phyloP scores from a whole-genome alignment of 495 filamentous ascomycete species.

The Pseudevernia furfuracea region DNA sequence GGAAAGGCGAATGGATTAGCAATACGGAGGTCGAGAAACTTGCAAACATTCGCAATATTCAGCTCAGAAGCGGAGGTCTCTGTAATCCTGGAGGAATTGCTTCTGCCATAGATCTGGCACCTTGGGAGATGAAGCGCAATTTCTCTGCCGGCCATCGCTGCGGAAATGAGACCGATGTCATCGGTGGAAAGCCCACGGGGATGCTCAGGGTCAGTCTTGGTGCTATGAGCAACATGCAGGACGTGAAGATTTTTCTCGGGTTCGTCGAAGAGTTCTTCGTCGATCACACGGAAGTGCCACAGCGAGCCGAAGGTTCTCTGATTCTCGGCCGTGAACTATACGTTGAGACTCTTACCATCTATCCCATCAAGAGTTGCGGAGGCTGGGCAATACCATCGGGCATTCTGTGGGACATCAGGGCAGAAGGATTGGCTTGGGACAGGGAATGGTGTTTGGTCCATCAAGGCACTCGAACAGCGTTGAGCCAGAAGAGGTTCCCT shows the following conservation, averaged over 20 bases:
- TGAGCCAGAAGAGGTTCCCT: conserved; percentile 67
- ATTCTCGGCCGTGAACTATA: conserved; percentile 8
- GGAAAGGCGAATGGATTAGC: conserved; percentile 48
- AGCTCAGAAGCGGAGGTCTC: conserved; percentile 61
- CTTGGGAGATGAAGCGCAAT: conserved; percentile 54
- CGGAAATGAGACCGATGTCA: conserved; percentile 43
- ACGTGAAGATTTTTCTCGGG: conserved; percentile 50
- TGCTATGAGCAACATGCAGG: conserved; percentile 58
- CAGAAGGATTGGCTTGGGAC: conserved; percentile 73
- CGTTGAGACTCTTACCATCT: conserved; percentile 28
- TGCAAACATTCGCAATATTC: conserved; percentile 55
- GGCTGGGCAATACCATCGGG: conserved; percentile 52
- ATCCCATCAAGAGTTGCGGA: conserved; percentile 75
- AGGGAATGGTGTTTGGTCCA: conserved; percentile 80
- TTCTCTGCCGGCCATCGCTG: conserved; percentile 60
- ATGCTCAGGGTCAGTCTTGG: conserved; percentile 62
- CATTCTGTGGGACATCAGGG: conserved; percentile 55
- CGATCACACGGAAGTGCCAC: conserved; percentile 17
- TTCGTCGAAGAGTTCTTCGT: conserved; percentile 50
- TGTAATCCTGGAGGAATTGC: conserved; percentile 54
- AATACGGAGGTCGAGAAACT: conserved; percentile 55
- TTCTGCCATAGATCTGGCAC: conserved; percentile 37
- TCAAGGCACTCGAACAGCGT: conserved; percentile 58
- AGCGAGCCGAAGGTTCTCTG: not conserved
- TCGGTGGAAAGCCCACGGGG: conserved; percentile 51